Percentiles rank a stretch among this genome's conserved stretches.
Conservation (phyloP, 2,329 filamentous ascomycete genomes). For the Incumbomyces delicatus region DNA sequence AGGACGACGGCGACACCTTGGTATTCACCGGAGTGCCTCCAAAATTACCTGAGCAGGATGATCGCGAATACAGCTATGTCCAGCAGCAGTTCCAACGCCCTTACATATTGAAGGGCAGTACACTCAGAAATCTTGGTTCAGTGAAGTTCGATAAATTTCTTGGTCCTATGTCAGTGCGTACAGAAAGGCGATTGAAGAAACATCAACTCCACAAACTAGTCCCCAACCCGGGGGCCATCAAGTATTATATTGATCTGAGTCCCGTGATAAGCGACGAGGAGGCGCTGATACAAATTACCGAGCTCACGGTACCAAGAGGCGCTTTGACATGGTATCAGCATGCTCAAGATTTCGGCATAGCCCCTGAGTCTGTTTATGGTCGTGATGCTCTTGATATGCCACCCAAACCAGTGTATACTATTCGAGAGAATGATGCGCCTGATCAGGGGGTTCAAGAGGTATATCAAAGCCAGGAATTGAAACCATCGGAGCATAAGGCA, state of each 20-base stretch:
- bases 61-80: slow-evolving; percentile 13
- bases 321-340: slow-evolving; percentile 46
- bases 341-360: slow-evolving; percentile 28
- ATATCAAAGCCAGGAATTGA: neutral
- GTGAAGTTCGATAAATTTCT: slow-evolving; percentile 25
- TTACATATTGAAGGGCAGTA: slow-evolving; percentile 27
- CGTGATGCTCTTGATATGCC: slow-evolving; percentile 29
- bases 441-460: neutral
- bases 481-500: neutral
- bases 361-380: slow-evolving; percentile 35
- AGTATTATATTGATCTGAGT: slow-evolving; percentile 55
- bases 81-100: slow-evolving; percentile 19
- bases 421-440: slow-evolving; percentile 15
- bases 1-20: slow-evolving; percentile 28
- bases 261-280: slow-evolving; percentile 54
- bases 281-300: slow-evolving; percentile 48
- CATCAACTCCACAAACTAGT: slow-evolving; percentile 9
- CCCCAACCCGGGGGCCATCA: slow-evolving; percentile 31
- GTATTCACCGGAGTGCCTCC: slow-evolving; percentile 29
- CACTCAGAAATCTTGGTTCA: slow-evolving; percentile 24
- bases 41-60: slow-evolving; percentile 11
- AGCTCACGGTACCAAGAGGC: slow-evolving; percentile 48
- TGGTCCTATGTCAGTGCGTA: slow-evolving; percentile 21
- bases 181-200: slow-evolving; percentile 12
- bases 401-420: neutral